phyloP scores from a whole-genome alignment of 192 early-diverging fungal genomes.

The Radiomyces spectabilis region DNA sequence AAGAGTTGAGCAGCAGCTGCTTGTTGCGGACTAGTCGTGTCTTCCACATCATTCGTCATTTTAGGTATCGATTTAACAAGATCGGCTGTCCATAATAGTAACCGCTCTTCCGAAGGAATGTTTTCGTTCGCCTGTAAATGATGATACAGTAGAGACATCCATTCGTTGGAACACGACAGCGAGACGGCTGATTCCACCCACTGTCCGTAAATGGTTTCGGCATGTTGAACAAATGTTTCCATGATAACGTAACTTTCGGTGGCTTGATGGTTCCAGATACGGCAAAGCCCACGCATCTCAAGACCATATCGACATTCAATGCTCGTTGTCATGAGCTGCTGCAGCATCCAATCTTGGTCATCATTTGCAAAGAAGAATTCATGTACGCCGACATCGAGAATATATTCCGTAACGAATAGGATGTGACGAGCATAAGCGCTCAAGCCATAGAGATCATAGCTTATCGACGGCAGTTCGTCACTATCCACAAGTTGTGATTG shows the following conservation, averaged over 20 bases:
- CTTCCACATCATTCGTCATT: too few species aligned
- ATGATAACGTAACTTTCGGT: slow-evolving; percentile 1
- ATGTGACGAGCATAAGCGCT: slow-evolving; percentile 37
- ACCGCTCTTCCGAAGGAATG: too few species aligned
- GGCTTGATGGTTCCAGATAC: slow-evolving; percentile 7
- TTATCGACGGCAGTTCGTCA: slow-evolving; percentile 13
- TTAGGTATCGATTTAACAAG: too few species aligned
- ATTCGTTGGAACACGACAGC: too few species aligned
- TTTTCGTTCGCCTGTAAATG: too few species aligned
- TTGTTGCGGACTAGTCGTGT: too few species aligned
- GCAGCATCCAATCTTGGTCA: slow-evolving; percentile 27
- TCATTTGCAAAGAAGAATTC: slow-evolving; percentile 21
- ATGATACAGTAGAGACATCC: too few species aligned
- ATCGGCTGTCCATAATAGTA: too few species aligned
- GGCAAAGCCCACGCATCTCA: slow-evolving; percentile 12
- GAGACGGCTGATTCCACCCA: too few species aligned
- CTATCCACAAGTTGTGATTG: slow-evolving; percentile 3
- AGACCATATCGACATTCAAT: slow-evolving; percentile 28
- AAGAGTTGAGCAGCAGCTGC: neutral
- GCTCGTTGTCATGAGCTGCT: slow-evolving; percentile 18
- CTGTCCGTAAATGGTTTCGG: neutral
- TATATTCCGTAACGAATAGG: slow-evolving; percentile 33
- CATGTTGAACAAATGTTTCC: slow-evolving; percentile 5
- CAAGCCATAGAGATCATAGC: slow-evolving; percentile 43
- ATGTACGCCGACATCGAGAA: slow-evolving; percentile 15